Conservation (phyloP, 1,284 basidiomycete species). For the Porogramme epimiltina region DNA sequence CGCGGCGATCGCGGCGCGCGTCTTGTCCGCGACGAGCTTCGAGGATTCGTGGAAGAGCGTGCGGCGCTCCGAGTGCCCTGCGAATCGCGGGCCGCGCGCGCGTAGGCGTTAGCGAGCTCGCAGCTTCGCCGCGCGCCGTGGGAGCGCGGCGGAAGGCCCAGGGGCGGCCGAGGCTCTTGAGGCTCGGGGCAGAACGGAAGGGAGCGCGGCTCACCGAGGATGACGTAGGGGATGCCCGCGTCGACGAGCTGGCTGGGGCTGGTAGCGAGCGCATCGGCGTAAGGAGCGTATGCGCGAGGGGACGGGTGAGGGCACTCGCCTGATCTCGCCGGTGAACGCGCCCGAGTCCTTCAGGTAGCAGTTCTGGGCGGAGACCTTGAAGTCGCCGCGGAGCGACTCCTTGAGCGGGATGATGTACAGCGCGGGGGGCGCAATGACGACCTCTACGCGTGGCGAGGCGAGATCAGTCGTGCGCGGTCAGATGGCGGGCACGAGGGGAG, state of each 20-base stretch:
- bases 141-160: not conserved
- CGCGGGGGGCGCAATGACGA: conserved; percentile 90
- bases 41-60: conserved; percentile 91
- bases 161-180: not conserved
- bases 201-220: conserved; percentile 66
- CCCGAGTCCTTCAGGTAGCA: conserved; percentile 84
- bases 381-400: conserved; percentile 57
- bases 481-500: not conserved
- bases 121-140: too few relatives aligned
- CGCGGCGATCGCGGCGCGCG: conserved; percentile 74
- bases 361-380: conserved; percentile 92
- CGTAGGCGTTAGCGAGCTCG: too few relatives aligned
- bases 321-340: conserved; percentile 96
- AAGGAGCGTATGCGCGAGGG: not conserved
- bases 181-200: not conserved
- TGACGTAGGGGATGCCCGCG: conserved; percentile 87
- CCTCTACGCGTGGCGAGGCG: conserved; percentile 59
- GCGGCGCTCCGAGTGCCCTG: conserved; percentile 94
- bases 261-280: conserved; percentile 3
- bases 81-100: not conserved
- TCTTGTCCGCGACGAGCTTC: conserved; percentile 85
- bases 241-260: conserved; percentile 86
- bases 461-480: not conserved
- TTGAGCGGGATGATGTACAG: conserved; percentile 80
- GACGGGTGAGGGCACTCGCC: conserved; percentile 42